Percentiles rank a stretch among this genome's conserved stretches.
phyloP scores from a whole-genome alignment of 352 stramenopile species.

The Globisporangium alternatum region DNA sequence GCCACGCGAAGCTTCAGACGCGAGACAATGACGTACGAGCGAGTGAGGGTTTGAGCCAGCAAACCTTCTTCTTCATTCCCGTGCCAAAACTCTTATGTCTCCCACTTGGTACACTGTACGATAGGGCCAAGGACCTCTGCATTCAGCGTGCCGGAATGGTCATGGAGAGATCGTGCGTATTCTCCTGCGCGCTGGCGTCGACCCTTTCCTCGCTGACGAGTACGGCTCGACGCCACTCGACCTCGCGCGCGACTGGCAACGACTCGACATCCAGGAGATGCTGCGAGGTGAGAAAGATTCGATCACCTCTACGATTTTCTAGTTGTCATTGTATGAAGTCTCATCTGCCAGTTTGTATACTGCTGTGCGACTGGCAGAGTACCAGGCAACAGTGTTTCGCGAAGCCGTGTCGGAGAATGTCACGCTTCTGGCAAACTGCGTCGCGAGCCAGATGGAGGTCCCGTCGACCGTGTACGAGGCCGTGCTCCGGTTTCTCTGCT shows the following conservation, averaged over 20 bases:
- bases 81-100: too few species aligned
- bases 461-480: slow-evolving; percentile 12
- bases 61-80: background rate
- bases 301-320: too few species aligned
- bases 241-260: slow-evolving; percentile 57
- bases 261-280: slow-evolving; percentile 44
- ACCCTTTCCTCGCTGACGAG: slow-evolving; percentile 49
- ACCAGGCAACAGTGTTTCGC: slow-evolving; percentile 12
- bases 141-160: slow-evolving; percentile 56
- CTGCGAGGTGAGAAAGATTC: slow-evolving; percentile 28
- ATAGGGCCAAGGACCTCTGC: slow-evolving; percentile 50
- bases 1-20: slow-evolving; percentile 26
- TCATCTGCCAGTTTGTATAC: background rate
- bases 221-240: slow-evolving; percentile 46
- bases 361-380: slow-evolving; percentile 7
- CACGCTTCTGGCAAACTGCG: slow-evolving; percentile 1
- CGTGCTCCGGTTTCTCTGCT: slow-evolving; percentile 15
- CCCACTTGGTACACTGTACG: background rate
- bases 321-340: background rate
- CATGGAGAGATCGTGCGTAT: slow-evolving; percentile 44
- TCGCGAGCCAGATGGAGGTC: slow-evolving; percentile 3
- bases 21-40: slow-evolving; percentile 30
- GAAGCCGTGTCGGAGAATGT: background rate
- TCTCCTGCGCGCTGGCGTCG: slow-evolving; percentile 29
- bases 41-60: background rate